Percentiles rank a stretch among this genome's conserved stretches.
Evolutionary conservation across 495 filamentous ascomycete species (phyloP).

Genomic region (Tuber brumale): DNA sequence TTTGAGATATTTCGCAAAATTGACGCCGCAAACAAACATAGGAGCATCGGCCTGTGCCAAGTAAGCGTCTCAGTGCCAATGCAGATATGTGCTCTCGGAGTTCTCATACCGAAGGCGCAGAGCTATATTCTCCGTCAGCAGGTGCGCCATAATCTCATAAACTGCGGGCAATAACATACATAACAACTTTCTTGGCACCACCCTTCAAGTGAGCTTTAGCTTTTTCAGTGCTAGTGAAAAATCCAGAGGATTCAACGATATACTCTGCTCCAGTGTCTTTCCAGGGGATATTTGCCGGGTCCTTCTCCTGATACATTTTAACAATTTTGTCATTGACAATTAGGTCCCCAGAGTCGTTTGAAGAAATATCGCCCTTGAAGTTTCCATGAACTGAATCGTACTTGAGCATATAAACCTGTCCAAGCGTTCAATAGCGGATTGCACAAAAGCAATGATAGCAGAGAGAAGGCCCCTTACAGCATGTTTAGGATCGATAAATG

Average conservation of each 20-base stretch:
- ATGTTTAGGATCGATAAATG: conserved; percentile 97
- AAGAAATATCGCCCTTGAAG: conserved; percentile 85
- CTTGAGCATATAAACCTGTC: conserved; percentile 96
- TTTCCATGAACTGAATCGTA: conserved; percentile 94
- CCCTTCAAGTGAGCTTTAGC: conserved; percentile 93
- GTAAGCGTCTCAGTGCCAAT: background rate
- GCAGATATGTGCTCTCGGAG: background rate
- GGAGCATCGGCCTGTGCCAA: conserved; percentile 68
- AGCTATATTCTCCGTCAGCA: conserved; percentile 44
- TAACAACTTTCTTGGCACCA: conserved; percentile 99
- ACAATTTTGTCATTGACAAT: conserved; percentile 90
- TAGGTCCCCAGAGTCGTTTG: conserved; percentile 63
- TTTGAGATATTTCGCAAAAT: conserved; percentile 83
- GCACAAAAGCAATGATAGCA: background rate
- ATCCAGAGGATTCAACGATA: conserved; percentile 97
- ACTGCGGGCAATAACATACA: conserved; percentile 43
- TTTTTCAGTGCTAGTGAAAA: conserved; percentile 98
- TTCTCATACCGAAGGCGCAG: conserved; percentile 63
- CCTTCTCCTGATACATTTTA: conserved; percentile 90
- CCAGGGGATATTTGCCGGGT: conserved; percentile 92
- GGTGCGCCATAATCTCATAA: background rate
- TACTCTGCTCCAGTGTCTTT: conserved; percentile 80
- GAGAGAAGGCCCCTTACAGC: conserved; percentile 48
- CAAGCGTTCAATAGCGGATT: background rate
- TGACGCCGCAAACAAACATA: conserved; percentile 99